Base-by-base conservation (phyloP, 345 rosid species). In the Pugionium cornutum region DNA sequence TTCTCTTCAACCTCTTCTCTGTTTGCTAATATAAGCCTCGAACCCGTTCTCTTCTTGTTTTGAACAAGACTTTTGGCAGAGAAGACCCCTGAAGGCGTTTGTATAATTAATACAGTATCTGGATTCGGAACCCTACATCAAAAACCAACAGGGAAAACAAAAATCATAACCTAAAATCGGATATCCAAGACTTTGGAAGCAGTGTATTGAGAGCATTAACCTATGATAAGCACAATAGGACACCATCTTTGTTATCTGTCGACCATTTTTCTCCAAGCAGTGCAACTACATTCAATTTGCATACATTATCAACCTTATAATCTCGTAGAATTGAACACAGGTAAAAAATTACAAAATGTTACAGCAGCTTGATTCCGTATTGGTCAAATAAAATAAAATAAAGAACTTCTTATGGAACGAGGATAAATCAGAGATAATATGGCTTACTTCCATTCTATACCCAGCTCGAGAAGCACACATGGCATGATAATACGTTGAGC, bases 391-490 rank as follows among this genome's bases (percentile, higher is more conserved):
- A 18, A 18, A 18, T 18, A 18, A 18, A 18, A 18, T 18, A 18
- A 18, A 18, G 18, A 18, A 18, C 18, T 18, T 18, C 18, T 18
- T 18, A 18, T 18, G 41, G 5, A 7, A 37, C 18, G 32, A 72
- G 53, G 49, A 18, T 45, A 71, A 31, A 28, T 27, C 43, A 30
- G 54, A 68, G 33, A 43, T 78, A 84, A 77, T 77, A 34, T 18
- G 7, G 53, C 63, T 30, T 28, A 85, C 98, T 77, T 91, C 96
- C 98, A 85, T 86, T 73, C 80, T 75, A 72, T 80, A 85, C 69
- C 98, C 92, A 10, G 95, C 95, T 64, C 78, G 73, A 55, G 89
- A 80, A 11, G 98, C 98, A 75, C 98, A 86, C 82, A 76, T 83
- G 49, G 79, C 82, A 10, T 91, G 98, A 53, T 86, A 91, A 75